Percentiles rank a stretch among this genome's conserved stretches.
phyloP scores from a whole-genome alignment of 2,329 filamentous ascomycete genomes.

The Neofusicoccum ribis region DNA sequence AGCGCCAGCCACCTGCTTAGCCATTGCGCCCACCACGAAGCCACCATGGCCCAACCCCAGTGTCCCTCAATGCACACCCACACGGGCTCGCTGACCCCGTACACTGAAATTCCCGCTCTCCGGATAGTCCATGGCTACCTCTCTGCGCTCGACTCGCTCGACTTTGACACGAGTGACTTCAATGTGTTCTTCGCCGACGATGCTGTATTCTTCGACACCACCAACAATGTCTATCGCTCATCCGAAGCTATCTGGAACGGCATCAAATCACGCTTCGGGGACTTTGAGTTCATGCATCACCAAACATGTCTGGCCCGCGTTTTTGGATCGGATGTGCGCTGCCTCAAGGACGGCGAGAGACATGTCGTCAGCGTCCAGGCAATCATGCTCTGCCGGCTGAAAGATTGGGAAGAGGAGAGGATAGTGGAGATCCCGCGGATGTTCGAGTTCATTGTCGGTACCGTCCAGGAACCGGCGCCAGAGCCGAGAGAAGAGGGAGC shows the following conservation, averaged over 20 bases:
- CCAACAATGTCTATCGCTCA: neutral
- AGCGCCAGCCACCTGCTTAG: no score
- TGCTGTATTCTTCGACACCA: constrained; percentile 4
- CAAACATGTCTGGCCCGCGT: constrained; percentile 12
- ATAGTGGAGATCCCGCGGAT: constrained; percentile 10
- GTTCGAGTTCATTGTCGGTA: constrained; percentile 15
- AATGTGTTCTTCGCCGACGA: neutral
- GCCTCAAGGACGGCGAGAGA: neutral
- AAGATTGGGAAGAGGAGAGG: constrained; percentile 15
- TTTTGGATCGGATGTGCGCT: neutral
- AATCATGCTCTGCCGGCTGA: constrained; percentile 14
- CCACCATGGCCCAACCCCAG: neutral
- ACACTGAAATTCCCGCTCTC: neutral
- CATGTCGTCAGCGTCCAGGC: constrained; percentile 12
- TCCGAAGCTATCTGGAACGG: constrained; percentile 8
- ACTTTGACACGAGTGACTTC: neutral
- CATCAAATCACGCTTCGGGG: neutral
- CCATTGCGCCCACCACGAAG: neutral
- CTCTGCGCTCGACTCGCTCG: constrained; percentile 3
- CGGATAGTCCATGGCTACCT: constrained; percentile 7
- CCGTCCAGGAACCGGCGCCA: neutral
- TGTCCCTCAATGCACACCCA: constrained; percentile 12
- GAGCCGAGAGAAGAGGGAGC: neutral
- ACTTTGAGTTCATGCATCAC: constrained; percentile 14
- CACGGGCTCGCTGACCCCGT: constrained; percentile 1